Conservation (phyloP, 192 early-diverging fungal species). For the Linnemannia exigua region DNA sequence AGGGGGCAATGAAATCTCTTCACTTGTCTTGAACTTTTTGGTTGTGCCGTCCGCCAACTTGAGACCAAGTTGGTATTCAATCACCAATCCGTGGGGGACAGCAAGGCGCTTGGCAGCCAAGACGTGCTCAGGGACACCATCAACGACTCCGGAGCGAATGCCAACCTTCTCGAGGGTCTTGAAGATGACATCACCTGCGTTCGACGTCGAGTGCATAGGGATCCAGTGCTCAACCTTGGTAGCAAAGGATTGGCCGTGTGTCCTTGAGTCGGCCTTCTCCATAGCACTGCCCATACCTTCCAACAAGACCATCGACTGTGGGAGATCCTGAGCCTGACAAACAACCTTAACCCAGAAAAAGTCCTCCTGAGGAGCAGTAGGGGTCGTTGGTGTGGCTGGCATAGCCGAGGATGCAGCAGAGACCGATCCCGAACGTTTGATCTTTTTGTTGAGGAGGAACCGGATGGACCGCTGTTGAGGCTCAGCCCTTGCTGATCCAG, state of each 20-base stretch:
- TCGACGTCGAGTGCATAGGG: conserved; percentile 58
- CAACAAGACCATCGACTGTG: conserved; percentile 44
- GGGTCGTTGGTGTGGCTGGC: conserved; percentile 38
- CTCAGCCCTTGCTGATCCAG: conserved; percentile 28
- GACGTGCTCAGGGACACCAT: conserved; percentile 56
- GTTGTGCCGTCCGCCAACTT: conserved; percentile 15
- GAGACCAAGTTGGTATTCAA: conserved; percentile 42
- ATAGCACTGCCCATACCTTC: conserved; percentile 45
- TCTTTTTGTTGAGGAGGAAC: conserved; percentile 65
- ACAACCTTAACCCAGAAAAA: conserved; percentile 56
- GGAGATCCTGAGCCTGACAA: conserved; percentile 53
- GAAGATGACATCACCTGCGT: conserved; percentile 64
- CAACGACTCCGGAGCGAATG: conserved; percentile 60
- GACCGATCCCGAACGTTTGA: conserved; percentile 51
- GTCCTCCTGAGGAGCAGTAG: conserved; percentile 47
- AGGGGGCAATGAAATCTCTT: conserved; percentile 33
- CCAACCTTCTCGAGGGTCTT: conserved; percentile 67
- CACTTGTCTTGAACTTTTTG: conserved; percentile 28
- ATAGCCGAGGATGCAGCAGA: conserved; percentile 11
- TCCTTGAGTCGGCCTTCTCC: conserved; percentile 37
- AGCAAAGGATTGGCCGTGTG: conserved; percentile 34
- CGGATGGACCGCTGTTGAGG: conserved; percentile 56
- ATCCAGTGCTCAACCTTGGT: conserved; percentile 59
- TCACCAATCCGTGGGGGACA: conserved; percentile 43
- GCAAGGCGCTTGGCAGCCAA: conserved; percentile 37